Base-by-base conservation (phyloP, 2,329 filamentous ascomycete species). In the Colletotrichum kahawae region DNA sequence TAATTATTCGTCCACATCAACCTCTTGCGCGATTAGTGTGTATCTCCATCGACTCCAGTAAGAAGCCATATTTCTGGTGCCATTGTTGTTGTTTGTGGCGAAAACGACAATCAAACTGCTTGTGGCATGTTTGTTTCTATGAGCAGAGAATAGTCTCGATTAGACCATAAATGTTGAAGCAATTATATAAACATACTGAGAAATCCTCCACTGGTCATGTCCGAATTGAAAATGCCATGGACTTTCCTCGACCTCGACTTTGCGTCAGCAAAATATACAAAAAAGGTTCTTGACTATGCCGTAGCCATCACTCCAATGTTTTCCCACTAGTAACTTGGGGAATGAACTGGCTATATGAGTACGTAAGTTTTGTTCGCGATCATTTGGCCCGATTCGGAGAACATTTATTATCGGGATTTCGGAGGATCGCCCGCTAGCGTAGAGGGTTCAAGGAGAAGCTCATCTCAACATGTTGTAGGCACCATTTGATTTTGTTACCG, bases 401-500 rank as follows among this genome's bases (percentile, higher is more conserved):
- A 48, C 18, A 48, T 12, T n/a, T 3, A n/a, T n/a, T 3, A n/a
- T 12, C 38, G 38, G 38, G 0, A n/a, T 48, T 48, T 48, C 38
- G 18, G 38, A 48, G 18, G 38, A 48, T n/a, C 18, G 18, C 38
- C 38, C 38, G 1, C 38, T 48, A 0, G n/a, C n/a, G 7, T 48
- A 48, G 1, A 10, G 38, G 12, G 1, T n/a, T 7, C 5, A 2
- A n/a, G 38, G 18, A 48, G 18, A 48, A 48, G 1, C 1, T 1
- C 38, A n/a, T 48, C 3, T n/a, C 38, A 12, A 48, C 18, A n/a
- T 48, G 18, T 2, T 48, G 1, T 48, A 48, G 9, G n/a, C 38
- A n/a, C 18, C 3, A 21, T 48, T 48, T 48, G 18, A 5, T 48
- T 48, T 48, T 48, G 18, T 48, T 48, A 1, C 38, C 38, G 18